phyloP scores from a whole-genome alignment of 2,329 filamentous ascomycete species.

The Penicillium capsulatum region DNA sequence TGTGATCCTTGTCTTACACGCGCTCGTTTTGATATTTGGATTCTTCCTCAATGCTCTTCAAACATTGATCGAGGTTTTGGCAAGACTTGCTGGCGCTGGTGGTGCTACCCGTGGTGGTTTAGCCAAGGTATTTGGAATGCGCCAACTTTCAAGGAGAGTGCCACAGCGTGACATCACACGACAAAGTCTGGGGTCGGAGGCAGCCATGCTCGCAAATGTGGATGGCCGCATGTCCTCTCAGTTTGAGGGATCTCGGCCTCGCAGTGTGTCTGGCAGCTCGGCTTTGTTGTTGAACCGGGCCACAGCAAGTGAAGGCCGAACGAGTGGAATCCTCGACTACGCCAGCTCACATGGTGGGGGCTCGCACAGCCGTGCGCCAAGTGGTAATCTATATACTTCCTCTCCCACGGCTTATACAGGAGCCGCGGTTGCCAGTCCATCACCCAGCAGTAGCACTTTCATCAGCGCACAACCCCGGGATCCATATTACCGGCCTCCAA shows the following conservation, averaged over 20 bases:
- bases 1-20: slow-evolving; percentile 80
- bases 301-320: slow-evolving; percentile 42
- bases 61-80: slow-evolving; percentile 82
- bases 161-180: slow-evolving; percentile 63
- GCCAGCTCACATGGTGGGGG: slow-evolving; percentile 42
- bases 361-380: slow-evolving; percentile 52
- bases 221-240: slow-evolving; percentile 60
- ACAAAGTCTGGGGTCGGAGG: slow-evolving; percentile 76
- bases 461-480: slow-evolving; percentile 56
- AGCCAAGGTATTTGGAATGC: slow-evolving; percentile 83
- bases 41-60: slow-evolving; percentile 91
- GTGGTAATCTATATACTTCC: slow-evolving; percentile 61
- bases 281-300: slow-evolving; percentile 56
- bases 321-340: slow-evolving; percentile 54
- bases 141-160: slow-evolving; percentile 73
- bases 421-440: slow-evolving; percentile 44
- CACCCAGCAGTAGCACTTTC: slow-evolving; percentile 42
- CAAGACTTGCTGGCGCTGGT: slow-evolving; percentile 76
- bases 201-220: slow-evolving; percentile 71
- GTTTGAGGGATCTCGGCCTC: slow-evolving; percentile 50
- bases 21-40: slow-evolving; percentile 76
- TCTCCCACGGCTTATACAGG: slow-evolving; percentile 75
- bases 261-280: slow-evolving; percentile 60
- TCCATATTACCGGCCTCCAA: slow-evolving; percentile 84
- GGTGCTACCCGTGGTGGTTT: slow-evolving; percentile 73